A percentile compares a stretch with the other conserved stretches of the same genome.
phyloP scores from a whole-genome alignment of 1,284 basidiomycete species.

The Anthracocystis setariae region DNA sequence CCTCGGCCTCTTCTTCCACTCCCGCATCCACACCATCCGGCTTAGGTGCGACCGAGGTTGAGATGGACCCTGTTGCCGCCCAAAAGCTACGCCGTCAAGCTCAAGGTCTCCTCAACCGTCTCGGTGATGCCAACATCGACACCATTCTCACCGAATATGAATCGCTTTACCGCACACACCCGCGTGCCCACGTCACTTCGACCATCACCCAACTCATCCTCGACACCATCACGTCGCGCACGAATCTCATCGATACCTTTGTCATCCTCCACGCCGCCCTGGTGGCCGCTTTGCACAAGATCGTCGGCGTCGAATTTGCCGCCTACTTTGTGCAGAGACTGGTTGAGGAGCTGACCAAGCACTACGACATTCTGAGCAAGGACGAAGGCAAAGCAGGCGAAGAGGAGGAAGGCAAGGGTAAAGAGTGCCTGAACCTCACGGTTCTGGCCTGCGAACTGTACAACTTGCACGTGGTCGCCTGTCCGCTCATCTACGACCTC shows the following conservation, averaged over 20 bases:
- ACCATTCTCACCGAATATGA: slow-evolving; percentile 82
- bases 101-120: slow-evolving; percentile 90
- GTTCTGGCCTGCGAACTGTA: slow-evolving; percentile 90
- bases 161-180: slow-evolving; percentile 79
- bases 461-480: slow-evolving; percentile 92
- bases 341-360: slow-evolving; percentile 41
- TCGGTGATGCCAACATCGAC: slow-evolving; percentile 84
- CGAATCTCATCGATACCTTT: slow-evolving; percentile 84
- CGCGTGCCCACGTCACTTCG: slow-evolving; percentile 85
- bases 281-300: slow-evolving; percentile 82
- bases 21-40: slow-evolving; percentile 1
- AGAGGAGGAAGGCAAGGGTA: slow-evolving; percentile 68
- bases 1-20: slow-evolving; percentile 3
- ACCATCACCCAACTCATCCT: slow-evolving; percentile 82
- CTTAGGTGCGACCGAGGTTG: slow-evolving; percentile 10
- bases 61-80: slow-evolving; percentile 65
- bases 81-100: slow-evolving; percentile 80
- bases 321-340: slow-evolving; percentile 65
- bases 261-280: slow-evolving; percentile 91
- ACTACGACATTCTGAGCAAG: slow-evolving; percentile 23
- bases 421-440: slow-evolving; percentile 88
- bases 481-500: slow-evolving; percentile 86
- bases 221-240: slow-evolving; percentile 82
- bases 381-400: slow-evolving; percentile 11
- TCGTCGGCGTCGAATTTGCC: slow-evolving; percentile 91